Base-by-base conservation (phyloP, 345 rosid species). In the Noccaea bulbosa region DNA sequence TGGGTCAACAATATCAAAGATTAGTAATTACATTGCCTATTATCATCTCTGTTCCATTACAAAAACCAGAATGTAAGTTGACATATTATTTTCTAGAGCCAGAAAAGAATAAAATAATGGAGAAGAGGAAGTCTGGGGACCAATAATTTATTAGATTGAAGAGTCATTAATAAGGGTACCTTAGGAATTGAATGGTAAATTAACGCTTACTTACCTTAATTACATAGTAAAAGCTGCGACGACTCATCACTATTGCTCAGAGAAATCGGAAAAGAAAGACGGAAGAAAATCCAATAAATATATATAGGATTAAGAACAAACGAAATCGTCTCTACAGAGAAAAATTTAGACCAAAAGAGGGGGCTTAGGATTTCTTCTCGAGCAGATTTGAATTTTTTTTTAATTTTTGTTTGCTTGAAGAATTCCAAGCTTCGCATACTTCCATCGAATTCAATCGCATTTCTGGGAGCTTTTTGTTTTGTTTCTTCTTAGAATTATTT, bases 351-450 rank as follows among this genome's bases (percentile, higher is more conserved):
- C 17, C 14, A 20, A 52, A 62, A 62, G 63, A 55, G 73, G 58
- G 58, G 67, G 79, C 78, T 81, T 76, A 80, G 2, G 65, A 67
- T 81, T 81, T 81, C 82, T 75, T 65, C 81, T 75, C 79, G 4
- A 45, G 74, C 44, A 12, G 50, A 61, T 61, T 53, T 34, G 56
- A 60, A 22, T 4, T 76, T 71, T 43, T n/a, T 27, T 7, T 49
- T 39, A 15, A 11, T 51, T 14, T 10, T 15, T 37, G 5, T 60
- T 34, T 34, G 68, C 65, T 66, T 73, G 80, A 81, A 80, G 80
- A 11, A 63, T 82, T 74, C 77, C 77, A 74, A 82, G 85, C 82
- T 77, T 81, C 78, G 81, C 70, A 33, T 8, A 51, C 41, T 45
- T 52, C 3, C 16, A 17, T 51, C 35, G 14, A 15, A 62, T 39